A percentile compares a stretch with the other conserved stretches of the same genome.
These are phyloP conservation scores for Botrytis fabae DNA, from an alignment of 2,329 filamentous ascomycete genomes.

Conservation along the genomic window DNA sequence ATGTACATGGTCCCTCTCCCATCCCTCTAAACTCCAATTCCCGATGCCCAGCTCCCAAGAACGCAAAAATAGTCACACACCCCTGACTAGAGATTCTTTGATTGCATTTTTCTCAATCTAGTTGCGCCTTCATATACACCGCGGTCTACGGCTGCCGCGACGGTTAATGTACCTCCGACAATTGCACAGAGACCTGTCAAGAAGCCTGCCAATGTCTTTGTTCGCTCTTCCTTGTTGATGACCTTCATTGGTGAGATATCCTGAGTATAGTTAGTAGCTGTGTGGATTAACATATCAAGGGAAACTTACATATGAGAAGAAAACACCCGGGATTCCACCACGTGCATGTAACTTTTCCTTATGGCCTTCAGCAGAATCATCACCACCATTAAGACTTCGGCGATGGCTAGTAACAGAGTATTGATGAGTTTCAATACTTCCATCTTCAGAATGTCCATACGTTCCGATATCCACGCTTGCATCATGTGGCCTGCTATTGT, in stretches of 20 bases:
- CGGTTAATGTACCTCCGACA: conserved; percentile 90
- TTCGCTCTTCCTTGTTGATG: conserved; percentile 87
- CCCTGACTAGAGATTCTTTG: conserved; percentile 54
- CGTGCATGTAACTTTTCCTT: conserved; percentile 86
- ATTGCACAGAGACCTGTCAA: conserved; percentile 92
- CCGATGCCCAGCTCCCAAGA: neutral
- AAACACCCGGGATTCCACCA: conserved; percentile 93
- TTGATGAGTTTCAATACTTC: conserved; percentile 95
- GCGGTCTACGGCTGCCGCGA: conserved; percentile 89
- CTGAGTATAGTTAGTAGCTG: conserved; percentile 44
- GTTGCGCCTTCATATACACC: conserved; percentile 85
- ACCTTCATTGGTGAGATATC: conserved; percentile 99
- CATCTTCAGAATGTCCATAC: conserved; percentile 65
- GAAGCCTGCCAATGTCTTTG: conserved; percentile 90
- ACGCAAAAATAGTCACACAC: conserved; percentile 25
- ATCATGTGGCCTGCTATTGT: conserved; percentile 44
- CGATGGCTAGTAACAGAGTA: conserved; percentile 98
- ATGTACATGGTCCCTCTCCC: conserved; percentile 25
- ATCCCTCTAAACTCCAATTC: conserved; percentile 32
- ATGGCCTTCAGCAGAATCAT: conserved; percentile 83
- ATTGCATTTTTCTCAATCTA: conserved; percentile 81
- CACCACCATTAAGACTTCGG: conserved; percentile 79
- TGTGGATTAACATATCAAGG: neutral
- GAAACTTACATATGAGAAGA: conserved; percentile 88
- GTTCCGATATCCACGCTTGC: conserved; percentile 65